Conservation (phyloP, 163 green algal genomes). For the Chlamydomonas reinhardtii region DNA sequence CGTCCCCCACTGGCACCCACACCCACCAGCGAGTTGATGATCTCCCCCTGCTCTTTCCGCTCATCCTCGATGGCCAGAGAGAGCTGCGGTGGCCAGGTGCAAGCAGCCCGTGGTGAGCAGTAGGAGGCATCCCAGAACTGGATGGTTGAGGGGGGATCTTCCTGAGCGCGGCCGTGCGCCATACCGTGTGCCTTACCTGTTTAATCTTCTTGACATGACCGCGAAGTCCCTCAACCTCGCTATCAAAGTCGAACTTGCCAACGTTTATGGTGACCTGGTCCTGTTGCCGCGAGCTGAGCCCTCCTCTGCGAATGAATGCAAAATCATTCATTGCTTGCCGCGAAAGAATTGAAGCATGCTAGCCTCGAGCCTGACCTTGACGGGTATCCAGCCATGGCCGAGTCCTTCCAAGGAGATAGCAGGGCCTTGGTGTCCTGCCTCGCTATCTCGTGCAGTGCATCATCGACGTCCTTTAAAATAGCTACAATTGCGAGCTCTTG, state of each 20-base stretch:
- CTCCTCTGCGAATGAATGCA: slow-evolving; percentile 12
- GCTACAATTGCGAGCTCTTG: no score
- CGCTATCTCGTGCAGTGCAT: no score
- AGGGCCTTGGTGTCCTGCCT: no score
- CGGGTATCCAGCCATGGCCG: slow-evolving; percentile 31
- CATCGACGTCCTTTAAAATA: no score
- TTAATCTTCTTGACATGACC: slow-evolving; percentile 59
- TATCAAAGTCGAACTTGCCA: slow-evolving; percentile 66
- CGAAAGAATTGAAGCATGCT: background rate
- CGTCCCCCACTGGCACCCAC: background rate
- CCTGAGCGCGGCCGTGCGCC: background rate
- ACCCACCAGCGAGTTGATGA: slow-evolving; percentile 60
- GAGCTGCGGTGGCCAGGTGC: slow-evolving; percentile 46
- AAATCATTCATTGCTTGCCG: no score
- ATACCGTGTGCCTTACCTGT: slow-evolving; percentile 25
- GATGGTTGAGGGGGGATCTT: no score
- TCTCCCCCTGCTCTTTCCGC: slow-evolving; percentile 54
- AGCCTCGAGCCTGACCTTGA: background rate
- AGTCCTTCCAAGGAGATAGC: no score
- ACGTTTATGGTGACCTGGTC: slow-evolving; percentile 61
- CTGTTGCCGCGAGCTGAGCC: slow-evolving; percentile 23
- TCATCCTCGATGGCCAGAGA: slow-evolving; percentile 56
- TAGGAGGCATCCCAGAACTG: no score
- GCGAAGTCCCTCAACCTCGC: slow-evolving; percentile 56
- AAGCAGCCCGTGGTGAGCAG: background rate